These are phyloP conservation scores for Avicennia marina DNA, from an alignment of 257 asterid species.

Conservation along the genomic window DNA sequence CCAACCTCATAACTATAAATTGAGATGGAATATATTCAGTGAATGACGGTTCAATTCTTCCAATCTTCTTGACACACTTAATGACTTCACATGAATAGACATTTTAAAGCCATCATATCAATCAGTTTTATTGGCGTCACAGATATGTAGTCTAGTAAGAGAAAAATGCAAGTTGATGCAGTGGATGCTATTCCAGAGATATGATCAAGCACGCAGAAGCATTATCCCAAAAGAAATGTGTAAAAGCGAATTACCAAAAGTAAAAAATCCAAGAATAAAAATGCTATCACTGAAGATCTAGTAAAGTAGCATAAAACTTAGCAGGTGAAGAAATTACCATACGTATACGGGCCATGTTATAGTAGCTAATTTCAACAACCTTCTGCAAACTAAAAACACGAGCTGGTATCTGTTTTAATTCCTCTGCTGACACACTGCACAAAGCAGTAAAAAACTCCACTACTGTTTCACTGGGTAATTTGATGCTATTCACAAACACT, in stretches of 20 bases:
- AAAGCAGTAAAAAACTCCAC: constrained; percentile 94
- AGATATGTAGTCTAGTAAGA: neutral
- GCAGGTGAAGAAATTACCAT: constrained; percentile 64
- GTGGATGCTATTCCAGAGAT: neutral
- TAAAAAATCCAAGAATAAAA: too few relatives aligned
- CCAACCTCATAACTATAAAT: too few relatives aligned
- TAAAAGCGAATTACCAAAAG: too few relatives aligned
- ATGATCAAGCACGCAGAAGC: too few relatives aligned
- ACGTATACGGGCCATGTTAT: constrained; percentile 97
- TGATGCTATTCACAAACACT: constrained; percentile 88
- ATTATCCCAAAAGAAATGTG: too few relatives aligned
- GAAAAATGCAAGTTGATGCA: constrained; percentile 8
- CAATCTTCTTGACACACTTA: too few relatives aligned
- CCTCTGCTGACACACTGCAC: constrained; percentile 97
- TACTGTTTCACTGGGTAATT: constrained; percentile 93
- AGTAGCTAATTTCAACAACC: constrained; percentile 98
- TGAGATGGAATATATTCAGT: too few relatives aligned
- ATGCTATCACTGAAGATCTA: neutral
- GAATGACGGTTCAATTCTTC: too few relatives aligned
- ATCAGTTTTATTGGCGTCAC: neutral
- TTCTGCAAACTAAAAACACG: constrained; percentile 98
- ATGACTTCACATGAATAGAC: neutral
- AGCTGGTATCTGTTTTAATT: constrained; percentile 87
- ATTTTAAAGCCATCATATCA: neutral
- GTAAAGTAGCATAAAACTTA: neutral